A percentile compares a stretch with the other conserved stretches of the same genome.
Conservation (phyloP, 2,329 filamentous ascomycete species). For the Aspergillus ibericus region DNA sequence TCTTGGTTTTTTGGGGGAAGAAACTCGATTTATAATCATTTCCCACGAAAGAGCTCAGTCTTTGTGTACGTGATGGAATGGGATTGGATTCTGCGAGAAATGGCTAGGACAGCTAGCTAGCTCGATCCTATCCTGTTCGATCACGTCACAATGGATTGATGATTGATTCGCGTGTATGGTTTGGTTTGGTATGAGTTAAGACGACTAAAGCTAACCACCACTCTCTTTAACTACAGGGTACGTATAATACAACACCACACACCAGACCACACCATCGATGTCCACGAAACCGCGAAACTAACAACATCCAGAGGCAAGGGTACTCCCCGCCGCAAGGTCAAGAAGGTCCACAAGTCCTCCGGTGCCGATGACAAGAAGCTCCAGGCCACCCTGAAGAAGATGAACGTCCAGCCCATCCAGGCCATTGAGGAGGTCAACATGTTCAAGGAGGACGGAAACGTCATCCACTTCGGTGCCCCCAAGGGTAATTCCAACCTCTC, state of each 20-base stretch:
- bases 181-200: too few species aligned
- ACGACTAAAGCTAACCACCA: background rate
- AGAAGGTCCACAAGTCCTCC: conserved; percentile 91
- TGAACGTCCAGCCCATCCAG: conserved; percentile 99
- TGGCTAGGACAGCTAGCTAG: too few species aligned
- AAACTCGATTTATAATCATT: background rate
- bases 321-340: conserved; percentile 94
- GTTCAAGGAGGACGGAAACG: conserved; percentile 99
- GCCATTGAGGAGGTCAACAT: conserved; percentile 99
- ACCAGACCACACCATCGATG: background rate
- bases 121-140: background rate
- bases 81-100: too few species aligned
- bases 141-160: background rate
- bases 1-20: conserved; percentile 8
- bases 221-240: background rate
- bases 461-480: conserved; percentile 97
- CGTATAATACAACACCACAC: background rate
- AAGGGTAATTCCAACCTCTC: conserved; percentile 71
- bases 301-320: conserved; percentile 77
- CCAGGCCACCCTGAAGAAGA: conserved; percentile 95
- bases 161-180: background rate
- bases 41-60: background rate
- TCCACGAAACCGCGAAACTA: background rate
- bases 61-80: too few species aligned
- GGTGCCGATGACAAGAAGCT: conserved; percentile 99